Evolutionary conservation across 2,329 filamentous ascomycete species (phyloP).

Genomic region (Penicillium hordei): DNA sequence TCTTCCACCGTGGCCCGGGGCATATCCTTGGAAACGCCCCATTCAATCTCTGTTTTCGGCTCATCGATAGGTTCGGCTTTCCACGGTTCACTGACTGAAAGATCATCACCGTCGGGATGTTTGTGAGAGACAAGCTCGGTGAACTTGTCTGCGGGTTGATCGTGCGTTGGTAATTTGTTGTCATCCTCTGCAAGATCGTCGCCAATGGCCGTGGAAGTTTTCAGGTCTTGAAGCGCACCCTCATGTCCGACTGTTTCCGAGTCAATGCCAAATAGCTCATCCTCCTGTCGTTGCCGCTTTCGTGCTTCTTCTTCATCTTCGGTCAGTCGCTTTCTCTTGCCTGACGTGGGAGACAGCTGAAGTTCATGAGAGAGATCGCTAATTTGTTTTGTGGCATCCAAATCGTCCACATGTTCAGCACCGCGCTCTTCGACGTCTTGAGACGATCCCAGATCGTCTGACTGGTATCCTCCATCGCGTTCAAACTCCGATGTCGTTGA

Average conservation of each 20-base stretch:
- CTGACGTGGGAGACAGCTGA: conserved; percentile 56
- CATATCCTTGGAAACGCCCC: conserved; percentile 59
- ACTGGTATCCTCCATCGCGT: conserved; percentile 41
- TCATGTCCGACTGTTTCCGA: conserved; percentile 56
- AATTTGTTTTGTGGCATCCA: background rate
- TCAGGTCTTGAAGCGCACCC: conserved; percentile 44
- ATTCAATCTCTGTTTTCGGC: conserved; percentile 54
- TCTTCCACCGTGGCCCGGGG: conserved; percentile 66
- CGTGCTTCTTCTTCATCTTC: conserved; percentile 67
- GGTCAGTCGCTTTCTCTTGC: conserved; percentile 73
- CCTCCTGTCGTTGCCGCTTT: conserved; percentile 81
- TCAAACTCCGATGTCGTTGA: conserved; percentile 54
- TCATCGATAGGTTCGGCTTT: conserved; percentile 33
- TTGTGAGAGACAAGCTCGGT: conserved; percentile 4
- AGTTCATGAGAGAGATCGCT: conserved; percentile 28
- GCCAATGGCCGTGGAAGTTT: background rate
- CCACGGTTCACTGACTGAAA: conserved; percentile 28
- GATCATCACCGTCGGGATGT: conserved; percentile 7
- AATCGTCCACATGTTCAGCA: conserved; percentile 18
- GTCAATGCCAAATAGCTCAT: conserved; percentile 71
- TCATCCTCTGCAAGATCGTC: conserved; percentile 4
- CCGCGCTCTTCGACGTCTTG: conserved; percentile 8
- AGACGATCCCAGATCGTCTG: conserved; percentile 26
- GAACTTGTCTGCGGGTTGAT: conserved; percentile 1
- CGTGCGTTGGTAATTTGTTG: conserved; percentile 4